Base-by-base conservation (phyloP, 768 basidiomycete species). In the Lactarius quietus region DNA sequence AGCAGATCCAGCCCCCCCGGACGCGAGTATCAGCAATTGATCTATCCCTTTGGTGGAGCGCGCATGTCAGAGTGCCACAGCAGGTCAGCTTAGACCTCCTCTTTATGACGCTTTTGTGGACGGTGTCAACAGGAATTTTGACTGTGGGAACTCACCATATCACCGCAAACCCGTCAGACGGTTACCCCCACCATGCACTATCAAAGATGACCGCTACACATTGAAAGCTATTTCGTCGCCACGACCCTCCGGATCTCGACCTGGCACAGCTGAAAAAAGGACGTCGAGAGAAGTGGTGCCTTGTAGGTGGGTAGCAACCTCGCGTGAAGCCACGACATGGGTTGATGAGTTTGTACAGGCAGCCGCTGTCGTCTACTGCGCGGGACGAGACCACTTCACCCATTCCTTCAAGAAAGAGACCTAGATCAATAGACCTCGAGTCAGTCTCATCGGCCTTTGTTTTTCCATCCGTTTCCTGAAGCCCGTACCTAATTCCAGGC, bases 271-370 rank as follows among this genome's bases (percentile, higher is more conserved):
- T 7, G 65, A 65, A 36, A 60, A 66, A 41, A 56, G 57, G 29
- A 62, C 53, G 60, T 59, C 61, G 17, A 66, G 65, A 45, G 65
- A 66, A 48, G 57, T 53, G 38, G 61, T 58, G 39, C 36, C 65
- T 15, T 54, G 58, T 7, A 43, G 31, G 65, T 66, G 52, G 29
- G 65, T 36, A 43, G 26, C 38, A 7, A n/a, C 10, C 15, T 29
- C 8, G 17, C 10, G 20, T 35, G n/a, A 28, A 33, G 26, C 41
- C 6, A 28, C 14, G 17, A 6, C 29, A 12, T n/a, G 10, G 33
- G n/a, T 9, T 4, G 33, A 51, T 45, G n/a, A 58, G 17, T 36
- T 17, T 31, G 12, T 59, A 20, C 9, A 66, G 65, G 51, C 52
- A 35, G 6, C 59, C 36, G 3, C 48, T 1, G 14, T 52, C 61